These are phyloP conservation scores for Aspergillus floridensis DNA, from an alignment of 2,329 filamentous ascomycete species.

Conservation along the genomic window DNA sequence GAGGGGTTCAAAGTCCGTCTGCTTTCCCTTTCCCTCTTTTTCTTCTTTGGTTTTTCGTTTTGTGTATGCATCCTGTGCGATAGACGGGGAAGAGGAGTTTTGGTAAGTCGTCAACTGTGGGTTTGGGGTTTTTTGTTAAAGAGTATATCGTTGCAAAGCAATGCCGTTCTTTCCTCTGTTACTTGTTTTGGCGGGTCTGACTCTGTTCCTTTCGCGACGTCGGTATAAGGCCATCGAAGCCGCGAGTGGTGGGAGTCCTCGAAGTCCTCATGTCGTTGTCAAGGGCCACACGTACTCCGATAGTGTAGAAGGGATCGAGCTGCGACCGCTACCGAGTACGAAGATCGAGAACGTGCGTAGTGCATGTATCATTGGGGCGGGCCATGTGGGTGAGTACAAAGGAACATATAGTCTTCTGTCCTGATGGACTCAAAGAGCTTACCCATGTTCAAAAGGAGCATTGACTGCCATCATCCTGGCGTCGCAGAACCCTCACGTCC, in stretches of 20 bases:
- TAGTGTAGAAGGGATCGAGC: slow-evolving; percentile 8
- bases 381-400: slow-evolving; percentile 22
- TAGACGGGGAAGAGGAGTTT: not conserved
- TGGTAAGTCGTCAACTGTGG: not conserved
- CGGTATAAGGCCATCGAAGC: slow-evolving; percentile 12
- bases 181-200: slow-evolving; percentile 18
- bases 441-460: slow-evolving; percentile 12
- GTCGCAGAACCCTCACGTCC: slow-evolving; percentile 25
- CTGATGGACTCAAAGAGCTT: not conserved
- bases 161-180: slow-evolving; percentile 19
- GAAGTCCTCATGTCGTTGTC: slow-evolving; percentile 13
- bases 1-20: not conserved
- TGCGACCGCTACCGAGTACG: not conserved
- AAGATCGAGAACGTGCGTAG: not conserved
- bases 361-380: slow-evolving; percentile 13
- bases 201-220: slow-evolving; percentile 15
- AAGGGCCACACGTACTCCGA: slow-evolving; percentile 22
- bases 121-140: not conserved
- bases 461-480: slow-evolving; percentile 27
- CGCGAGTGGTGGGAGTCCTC: not conserved
- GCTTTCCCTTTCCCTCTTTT: not conserved
- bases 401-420: too few relatives aligned
- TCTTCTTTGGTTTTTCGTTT: not conserved
- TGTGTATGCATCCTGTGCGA: not conserved
- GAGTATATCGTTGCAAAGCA: slow-evolving; percentile 3